These are phyloP conservation scores for Torulaspora gathmanii DNA, from an alignment of 805 yeast species.

Conservation along the genomic window DNA sequence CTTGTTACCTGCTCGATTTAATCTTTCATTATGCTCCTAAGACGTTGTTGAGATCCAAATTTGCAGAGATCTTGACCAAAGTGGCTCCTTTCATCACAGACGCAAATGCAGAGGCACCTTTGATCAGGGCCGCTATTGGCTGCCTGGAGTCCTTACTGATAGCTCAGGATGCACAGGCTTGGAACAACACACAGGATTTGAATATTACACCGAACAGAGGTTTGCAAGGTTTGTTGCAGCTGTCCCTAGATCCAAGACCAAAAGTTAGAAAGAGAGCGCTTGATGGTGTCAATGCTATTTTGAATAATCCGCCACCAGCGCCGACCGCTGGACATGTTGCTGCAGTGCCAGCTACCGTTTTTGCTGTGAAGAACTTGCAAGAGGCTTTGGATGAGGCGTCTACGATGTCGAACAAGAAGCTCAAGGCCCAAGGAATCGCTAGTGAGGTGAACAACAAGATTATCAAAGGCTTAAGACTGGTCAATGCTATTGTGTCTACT, in stretches of 20 bases:
- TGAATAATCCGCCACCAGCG: conserved; percentile 65
- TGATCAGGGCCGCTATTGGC: conserved; percentile 79
- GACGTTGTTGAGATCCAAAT: conserved; percentile 63
- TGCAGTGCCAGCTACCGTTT: conserved; percentile 61
- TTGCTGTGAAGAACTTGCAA: conserved; percentile 54
- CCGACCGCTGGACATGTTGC: conserved; percentile 78
- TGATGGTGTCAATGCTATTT: conserved; percentile 69
- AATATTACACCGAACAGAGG: conserved; percentile 72
- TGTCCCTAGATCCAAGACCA: conserved; percentile 84
- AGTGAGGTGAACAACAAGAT: conserved; percentile 50
- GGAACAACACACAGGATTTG: conserved; percentile 55
- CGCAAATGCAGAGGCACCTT: conserved; percentile 68
- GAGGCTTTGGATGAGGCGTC: conserved; percentile 41
- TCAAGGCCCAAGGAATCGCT: conserved; percentile 24
- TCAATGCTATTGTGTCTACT: conserved; percentile 63
- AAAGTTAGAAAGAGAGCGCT: conserved; percentile 93
- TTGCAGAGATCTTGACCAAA: conserved; percentile 70
- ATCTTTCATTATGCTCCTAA: conserved; percentile 71
- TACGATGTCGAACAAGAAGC: conserved; percentile 35
- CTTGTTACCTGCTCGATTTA: conserved; percentile 77
- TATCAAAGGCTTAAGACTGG: conserved; percentile 73
- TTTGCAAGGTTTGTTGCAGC: conserved; percentile 66
- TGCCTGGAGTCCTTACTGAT: conserved; percentile 71
- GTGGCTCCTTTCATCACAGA: conserved; percentile 76
- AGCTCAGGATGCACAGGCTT: conserved; percentile 75